These are phyloP conservation scores for Sutorius eximius DNA, from an alignment of 1,284 basidiomycete species.

Conservation along the genomic window DNA sequence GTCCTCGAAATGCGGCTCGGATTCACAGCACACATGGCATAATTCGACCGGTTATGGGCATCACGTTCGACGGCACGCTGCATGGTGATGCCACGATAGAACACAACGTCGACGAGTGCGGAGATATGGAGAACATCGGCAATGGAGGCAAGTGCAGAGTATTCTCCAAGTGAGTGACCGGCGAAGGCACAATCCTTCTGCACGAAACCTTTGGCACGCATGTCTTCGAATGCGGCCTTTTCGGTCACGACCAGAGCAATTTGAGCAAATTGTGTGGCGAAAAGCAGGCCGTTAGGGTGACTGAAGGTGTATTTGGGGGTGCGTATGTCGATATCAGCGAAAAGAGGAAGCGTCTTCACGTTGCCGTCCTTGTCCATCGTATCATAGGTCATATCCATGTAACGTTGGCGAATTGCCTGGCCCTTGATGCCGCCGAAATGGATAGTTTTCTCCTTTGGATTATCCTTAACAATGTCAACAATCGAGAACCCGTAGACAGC, in stretches of 20 bases:
- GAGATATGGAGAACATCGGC: conserved; percentile 95
- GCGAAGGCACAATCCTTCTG: conserved; percentile 92
- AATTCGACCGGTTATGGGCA: conserved; percentile 88
- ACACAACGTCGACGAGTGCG: conserved; percentile 96
- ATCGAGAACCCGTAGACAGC: conserved; percentile 98
- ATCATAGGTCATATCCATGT: conserved; percentile 99
- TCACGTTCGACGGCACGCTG: conserved; percentile 97
- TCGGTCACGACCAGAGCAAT: conserved; percentile 98
- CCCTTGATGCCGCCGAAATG: conserved; percentile 99
- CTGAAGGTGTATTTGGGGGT: conserved; percentile 97
- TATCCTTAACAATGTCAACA: conserved; percentile 96
- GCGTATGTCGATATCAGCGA: conserved; percentile 89
- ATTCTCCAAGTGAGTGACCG: conserved; percentile 97
- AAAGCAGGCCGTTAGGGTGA: conserved; percentile 92
- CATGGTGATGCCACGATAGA: conserved; percentile 99
- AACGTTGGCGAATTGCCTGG: conserved; percentile 94
- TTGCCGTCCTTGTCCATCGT: conserved; percentile 94
- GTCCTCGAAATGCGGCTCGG: conserved; percentile 92
- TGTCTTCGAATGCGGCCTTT: conserved; percentile 97
- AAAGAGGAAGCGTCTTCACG: conserved; percentile 91
- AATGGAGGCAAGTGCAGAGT: conserved; percentile 95
- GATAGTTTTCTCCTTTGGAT: conserved; percentile 95
- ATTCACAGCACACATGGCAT: conserved; percentile 99
- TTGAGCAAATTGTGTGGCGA: conserved; percentile 98
- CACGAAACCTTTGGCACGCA: conserved; percentile 94